Evolutionary conservation across 1,284 basidiomycete genomes (phyloP), one percentile per base, ranked within the genome.

Genomic region (Sphagnurus paluster): DNA sequence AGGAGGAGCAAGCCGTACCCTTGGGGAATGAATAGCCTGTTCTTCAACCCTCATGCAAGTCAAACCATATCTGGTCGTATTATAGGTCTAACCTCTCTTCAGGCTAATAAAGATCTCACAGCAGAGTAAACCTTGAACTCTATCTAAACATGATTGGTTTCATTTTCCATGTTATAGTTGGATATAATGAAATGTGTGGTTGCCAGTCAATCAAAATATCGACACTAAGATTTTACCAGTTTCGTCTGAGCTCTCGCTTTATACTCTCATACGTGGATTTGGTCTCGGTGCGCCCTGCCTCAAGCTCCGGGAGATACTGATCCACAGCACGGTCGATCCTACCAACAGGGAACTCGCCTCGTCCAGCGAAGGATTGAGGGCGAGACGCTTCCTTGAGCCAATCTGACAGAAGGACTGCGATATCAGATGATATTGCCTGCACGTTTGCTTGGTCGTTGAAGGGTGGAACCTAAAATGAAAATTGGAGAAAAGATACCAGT

Each of bases 391-490:
- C 87, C 47, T 84, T 78, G 26, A 91, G 61, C 90, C 90, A 93
- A 56, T 90, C 84, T 14, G 71, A 73, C 20, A 93, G 66, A 19
- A 93, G 71, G 24, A 86, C 69, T 26, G 87, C 84, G 57, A 92
- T 87, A 57, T 91, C 89, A 6, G 84, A 76, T 0, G 88, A 88
- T 46, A 92, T 78, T 42, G 82, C 77, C 58, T 89, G 84, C 1
- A 90, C 81, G 48, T 88, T 89, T 26, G 74, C 72, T 57, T 88
- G 84, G 36, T 80, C 79, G 58, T 90, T 89, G 71, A 90, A 93
- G 9, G 90, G 90, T 14, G 90, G 88, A 17, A 91, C 75, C 88
- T 93, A 40, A 16, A 34, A 23, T 32, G 21, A 14, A 11, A 9
- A 14, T 20, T 44, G 8, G 24, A 5, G 33, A 19, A 23, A 44